Conservation (phyloP, 768 basidiomycete genomes). For the Kwoniella dejecticola region DNA sequence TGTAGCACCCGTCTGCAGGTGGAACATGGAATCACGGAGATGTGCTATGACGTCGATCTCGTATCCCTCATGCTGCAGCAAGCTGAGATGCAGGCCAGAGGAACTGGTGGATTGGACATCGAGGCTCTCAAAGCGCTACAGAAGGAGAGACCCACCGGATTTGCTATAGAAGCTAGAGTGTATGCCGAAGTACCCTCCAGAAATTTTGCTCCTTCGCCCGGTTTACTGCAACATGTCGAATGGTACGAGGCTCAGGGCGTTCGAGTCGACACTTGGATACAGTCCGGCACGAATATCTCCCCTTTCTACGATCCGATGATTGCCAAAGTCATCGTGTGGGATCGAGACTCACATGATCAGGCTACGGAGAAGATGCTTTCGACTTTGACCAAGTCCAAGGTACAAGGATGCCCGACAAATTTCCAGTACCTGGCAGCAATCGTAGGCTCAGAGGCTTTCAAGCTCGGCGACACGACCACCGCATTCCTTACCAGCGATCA, state of each 20-base stretch:
- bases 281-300: conserved; percentile 59
- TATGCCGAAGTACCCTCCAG: conserved; percentile 68
- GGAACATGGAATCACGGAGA: conserved; percentile 70
- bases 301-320: conserved; percentile 56
- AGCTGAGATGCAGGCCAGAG: conserved; percentile 52
- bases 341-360: conserved; percentile 59
- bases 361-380: conserved; percentile 59
- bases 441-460: conserved; percentile 53
- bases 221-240: conserved; percentile 64
- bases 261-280: conserved; percentile 60
- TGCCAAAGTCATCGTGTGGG: conserved; percentile 64
- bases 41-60: conserved; percentile 63
- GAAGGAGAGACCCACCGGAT: conserved; percentile 29
- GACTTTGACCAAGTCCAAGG: conserved; percentile 57
- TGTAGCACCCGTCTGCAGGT: conserved; percentile 57
- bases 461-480: conserved; percentile 38
- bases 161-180: conserved; percentile 65
- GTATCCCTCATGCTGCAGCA: conserved; percentile 69
- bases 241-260: conserved; percentile 53
- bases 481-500: conserved; percentile 37
- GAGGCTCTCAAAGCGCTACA: conserved; percentile 12
- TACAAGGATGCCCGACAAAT: conserved; percentile 68
- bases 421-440: conserved; percentile 61
- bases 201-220: conserved; percentile 65
- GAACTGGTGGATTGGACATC: conserved; percentile 22